Evolutionary conservation across 2,329 filamentous ascomycete species (phyloP).

Genomic region (Epichloe hybrida): DNA sequence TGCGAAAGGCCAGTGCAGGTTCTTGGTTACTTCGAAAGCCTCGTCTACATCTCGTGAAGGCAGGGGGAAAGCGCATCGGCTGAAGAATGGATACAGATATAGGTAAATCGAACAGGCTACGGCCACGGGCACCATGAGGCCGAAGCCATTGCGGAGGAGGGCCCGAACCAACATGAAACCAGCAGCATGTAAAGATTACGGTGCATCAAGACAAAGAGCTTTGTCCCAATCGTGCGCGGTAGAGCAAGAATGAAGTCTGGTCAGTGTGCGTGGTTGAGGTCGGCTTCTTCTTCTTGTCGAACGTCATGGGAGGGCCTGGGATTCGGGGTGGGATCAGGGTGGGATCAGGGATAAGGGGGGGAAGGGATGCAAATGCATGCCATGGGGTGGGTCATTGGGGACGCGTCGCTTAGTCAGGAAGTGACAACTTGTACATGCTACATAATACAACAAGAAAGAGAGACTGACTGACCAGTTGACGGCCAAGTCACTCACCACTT

Average conservation of each 20-base stretch:
- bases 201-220: not conserved
- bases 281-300: not conserved
- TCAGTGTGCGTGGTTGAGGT: not conserved
- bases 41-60: conserved; percentile 23
- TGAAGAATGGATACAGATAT: conserved; percentile 76
- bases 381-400: not conserved
- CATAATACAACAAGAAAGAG: too few relatives aligned
- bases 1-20: conserved; percentile 28
- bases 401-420: not conserved
- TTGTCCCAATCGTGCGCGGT: not conserved
- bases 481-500: too few relatives aligned
- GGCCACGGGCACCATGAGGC: conserved; percentile 46
- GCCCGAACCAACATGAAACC: conserved; percentile 39
- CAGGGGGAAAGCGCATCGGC: conserved; percentile 66
- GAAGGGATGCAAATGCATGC: not conserved
- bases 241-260: not conserved
- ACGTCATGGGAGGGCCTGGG: not conserved
- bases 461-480: too few relatives aligned
- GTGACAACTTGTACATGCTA: not conserved
- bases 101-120: conserved; percentile 61
- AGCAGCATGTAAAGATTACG: conserved; percentile 19
- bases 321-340: too few relatives aligned
- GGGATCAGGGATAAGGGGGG: not conserved
- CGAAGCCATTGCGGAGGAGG: conserved; percentile 42
- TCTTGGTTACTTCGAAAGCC: conserved; percentile 23